Conservation (phyloP, 2,329 filamentous ascomycete genomes). For the Nemania abortiva region DNA sequence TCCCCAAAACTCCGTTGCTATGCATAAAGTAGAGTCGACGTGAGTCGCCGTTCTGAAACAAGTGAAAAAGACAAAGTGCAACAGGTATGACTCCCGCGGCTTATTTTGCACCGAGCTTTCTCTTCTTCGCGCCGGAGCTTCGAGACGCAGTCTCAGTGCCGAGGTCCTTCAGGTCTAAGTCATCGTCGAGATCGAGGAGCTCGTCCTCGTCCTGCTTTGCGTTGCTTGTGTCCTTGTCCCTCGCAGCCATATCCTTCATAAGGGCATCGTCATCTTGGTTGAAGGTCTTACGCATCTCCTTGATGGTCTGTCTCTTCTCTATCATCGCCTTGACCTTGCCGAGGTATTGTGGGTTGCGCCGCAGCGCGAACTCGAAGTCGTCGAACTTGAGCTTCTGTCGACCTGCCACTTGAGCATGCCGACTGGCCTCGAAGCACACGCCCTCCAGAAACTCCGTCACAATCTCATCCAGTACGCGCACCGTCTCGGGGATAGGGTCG, state of each 20-base stretch:
- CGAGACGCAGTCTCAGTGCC: constrained; percentile 43
- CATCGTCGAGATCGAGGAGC: constrained; percentile 53
- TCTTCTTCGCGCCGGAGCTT: constrained; percentile 45
- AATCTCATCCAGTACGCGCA: constrained; percentile 92
- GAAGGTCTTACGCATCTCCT: constrained; percentile 82
- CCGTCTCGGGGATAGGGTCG: constrained; percentile 83
- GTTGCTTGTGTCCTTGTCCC: constrained; percentile 26
- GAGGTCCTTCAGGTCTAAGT: constrained; percentile 44
- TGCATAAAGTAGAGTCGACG: constrained; percentile 43
- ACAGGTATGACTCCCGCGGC: not conserved
- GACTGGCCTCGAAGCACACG: constrained; percentile 88
- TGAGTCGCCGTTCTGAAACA: constrained; percentile 19
- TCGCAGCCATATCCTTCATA: constrained; percentile 43
- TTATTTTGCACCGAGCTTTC: constrained; percentile 44
- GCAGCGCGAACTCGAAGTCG: constrained; percentile 94
- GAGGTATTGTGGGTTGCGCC: constrained; percentile 85
- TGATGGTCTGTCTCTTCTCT: constrained; percentile 88
- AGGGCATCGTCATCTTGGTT: constrained; percentile 74
- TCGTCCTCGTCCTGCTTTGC: constrained; percentile 51
- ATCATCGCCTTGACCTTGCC: constrained; percentile 91
- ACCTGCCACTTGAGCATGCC: constrained; percentile 85
- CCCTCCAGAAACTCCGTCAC: constrained; percentile 97
- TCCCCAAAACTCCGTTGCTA: constrained; percentile 47
- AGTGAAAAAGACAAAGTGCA: constrained; percentile 3
- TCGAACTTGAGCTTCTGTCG: constrained; percentile 98